phyloP scores from a whole-genome alignment of 176 grass and related monocot genomes.

The Oryza coarctata region DNA sequence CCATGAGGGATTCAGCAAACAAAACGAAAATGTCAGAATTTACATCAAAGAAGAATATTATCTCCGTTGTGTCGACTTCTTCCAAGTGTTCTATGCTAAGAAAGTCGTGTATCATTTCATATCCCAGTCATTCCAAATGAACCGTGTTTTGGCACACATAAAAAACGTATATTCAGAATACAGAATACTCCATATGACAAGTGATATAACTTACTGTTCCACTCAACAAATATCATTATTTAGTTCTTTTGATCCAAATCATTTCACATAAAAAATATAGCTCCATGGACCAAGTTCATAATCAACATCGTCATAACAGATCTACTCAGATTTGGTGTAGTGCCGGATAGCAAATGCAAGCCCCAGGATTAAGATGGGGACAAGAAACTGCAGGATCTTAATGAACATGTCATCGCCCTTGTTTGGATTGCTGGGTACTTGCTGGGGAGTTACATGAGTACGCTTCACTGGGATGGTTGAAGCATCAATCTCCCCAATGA shows the following conservation, averaged over 20 bases:
- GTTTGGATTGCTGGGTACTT: conserved; percentile 23
- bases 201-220: conserved; percentile 2
- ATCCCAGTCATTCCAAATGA: conserved; percentile 1
- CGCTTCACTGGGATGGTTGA: conserved; percentile 65
- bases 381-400: conserved; percentile 65
- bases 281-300: background rate
- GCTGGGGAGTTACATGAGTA: conserved; percentile 42
- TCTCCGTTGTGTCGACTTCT: too few relatives aligned
- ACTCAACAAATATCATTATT: conserved; percentile 35
- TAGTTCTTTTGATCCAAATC: conserved; percentile 5
- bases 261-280: background rate
- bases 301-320: background rate
- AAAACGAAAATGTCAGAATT: too few relatives aligned
- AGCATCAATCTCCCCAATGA: conserved; percentile 70
- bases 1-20: too few relatives aligned
- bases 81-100: background rate
- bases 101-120: background rate
- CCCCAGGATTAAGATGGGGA: conserved; percentile 62
- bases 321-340: conserved; percentile 53
- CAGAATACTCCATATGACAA: background rate
- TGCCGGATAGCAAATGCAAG: conserved; percentile 64
- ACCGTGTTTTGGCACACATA: background rate
- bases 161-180: conserved; percentile 14
- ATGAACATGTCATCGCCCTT: conserved; percentile 48
- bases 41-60: too few relatives aligned